Conservation (phyloP, 2,329 filamentous ascomycete genomes). For the Trichophyton schoenleinii region DNA sequence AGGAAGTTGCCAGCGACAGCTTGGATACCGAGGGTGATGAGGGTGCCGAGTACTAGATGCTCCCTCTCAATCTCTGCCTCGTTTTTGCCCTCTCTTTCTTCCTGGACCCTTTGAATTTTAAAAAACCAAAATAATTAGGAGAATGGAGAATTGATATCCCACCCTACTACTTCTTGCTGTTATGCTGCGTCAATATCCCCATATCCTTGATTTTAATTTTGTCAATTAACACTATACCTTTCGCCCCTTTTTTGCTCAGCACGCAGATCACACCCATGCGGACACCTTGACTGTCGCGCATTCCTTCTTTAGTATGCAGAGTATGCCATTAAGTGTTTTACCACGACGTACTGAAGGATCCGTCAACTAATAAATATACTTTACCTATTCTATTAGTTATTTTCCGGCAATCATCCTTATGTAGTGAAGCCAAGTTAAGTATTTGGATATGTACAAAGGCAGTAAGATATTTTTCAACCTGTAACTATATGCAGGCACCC, state of each 20-base stretch:
- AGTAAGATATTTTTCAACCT: neutral
- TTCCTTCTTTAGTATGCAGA: neutral
- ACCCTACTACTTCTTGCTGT: neutral
- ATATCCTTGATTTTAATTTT: neutral
- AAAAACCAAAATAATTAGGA: conserved; percentile 1
- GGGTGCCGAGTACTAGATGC: conserved; percentile 25
- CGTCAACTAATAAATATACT: neutral
- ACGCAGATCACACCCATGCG: neutral
- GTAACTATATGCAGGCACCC: neutral
- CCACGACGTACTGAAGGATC: neutral
- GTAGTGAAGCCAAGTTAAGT: neutral
- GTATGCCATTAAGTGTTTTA: neutral
- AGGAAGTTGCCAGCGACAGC: conserved; percentile 74
- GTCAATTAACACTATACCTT: conserved; percentile 2
- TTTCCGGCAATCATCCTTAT: neutral
- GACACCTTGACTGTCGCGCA: neutral
- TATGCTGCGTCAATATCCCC: neutral
- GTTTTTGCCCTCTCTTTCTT: neutral
- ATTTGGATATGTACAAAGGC: neutral
- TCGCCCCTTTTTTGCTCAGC: neutral
- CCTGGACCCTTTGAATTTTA: neutral
- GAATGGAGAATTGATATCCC: conserved; percentile 2
- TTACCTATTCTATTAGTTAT: neutral
- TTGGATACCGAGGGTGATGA: conserved; percentile 51
- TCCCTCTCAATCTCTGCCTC: neutral